phyloP scores from a whole-genome alignment of 1,284 basidiomycete genomes.

The Pseudozyma sp. region DNA sequence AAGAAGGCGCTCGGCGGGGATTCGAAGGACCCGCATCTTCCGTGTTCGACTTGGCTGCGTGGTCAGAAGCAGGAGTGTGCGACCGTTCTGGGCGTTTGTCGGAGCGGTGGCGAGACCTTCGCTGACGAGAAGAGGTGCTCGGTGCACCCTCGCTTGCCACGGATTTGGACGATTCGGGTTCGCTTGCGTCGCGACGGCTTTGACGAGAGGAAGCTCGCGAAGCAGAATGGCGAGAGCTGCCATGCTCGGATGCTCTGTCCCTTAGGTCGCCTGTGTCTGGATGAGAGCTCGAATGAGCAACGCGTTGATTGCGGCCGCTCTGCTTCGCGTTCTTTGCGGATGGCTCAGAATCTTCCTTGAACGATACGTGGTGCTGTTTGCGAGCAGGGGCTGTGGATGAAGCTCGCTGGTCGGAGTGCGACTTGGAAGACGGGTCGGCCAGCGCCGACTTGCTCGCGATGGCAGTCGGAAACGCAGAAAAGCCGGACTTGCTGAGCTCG shows the following conservation, averaged over 20 bases:
- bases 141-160: conserved; percentile 20
- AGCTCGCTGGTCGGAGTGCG: conserved; percentile 10
- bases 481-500: conserved; percentile 4
- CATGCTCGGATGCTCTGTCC: conserved; percentile 29
- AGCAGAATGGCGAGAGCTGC: conserved; percentile 24
- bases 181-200: conserved; percentile 32
- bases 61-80: conserved; percentile 7
- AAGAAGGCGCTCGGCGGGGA: conserved; percentile 11
- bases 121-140: conserved; percentile 23
- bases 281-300: conserved; percentile 14
- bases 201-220: conserved; percentile 44
- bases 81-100: conserved; percentile 32
- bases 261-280: conserved; percentile 17
- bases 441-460: conserved; percentile 28
- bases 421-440: conserved; percentile 26
- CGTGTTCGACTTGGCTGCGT: conserved; percentile 5
- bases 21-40: conserved; percentile 4
- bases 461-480: conserved; percentile 7
- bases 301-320: conserved; percentile 27
- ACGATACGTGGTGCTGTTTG: conserved; percentile 48
- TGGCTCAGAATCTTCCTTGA: conserved; percentile 32
- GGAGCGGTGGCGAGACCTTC: conserved; percentile 18
- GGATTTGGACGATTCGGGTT: conserved; percentile 34
- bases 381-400: conserved; percentile 8
- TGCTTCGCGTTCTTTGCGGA: conserved; percentile 16